Evolutionary conservation across 2,329 filamentous ascomycete genomes (phyloP).

Genomic region (Alternaria sp.): DNA sequence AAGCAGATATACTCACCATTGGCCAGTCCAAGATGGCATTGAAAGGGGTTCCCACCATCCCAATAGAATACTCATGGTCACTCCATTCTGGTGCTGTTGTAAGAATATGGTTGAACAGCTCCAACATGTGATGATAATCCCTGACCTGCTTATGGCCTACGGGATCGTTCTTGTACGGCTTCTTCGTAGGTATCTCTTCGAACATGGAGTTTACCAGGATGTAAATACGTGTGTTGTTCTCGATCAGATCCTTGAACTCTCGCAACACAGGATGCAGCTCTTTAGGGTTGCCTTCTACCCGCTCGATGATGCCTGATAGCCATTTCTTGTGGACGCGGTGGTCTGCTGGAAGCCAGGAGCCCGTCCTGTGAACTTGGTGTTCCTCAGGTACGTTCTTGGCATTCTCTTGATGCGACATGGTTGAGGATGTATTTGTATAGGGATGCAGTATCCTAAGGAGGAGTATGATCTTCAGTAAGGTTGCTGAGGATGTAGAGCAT

Average conservation of each 20-base stretch:
- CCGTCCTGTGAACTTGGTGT: constrained; percentile 29
- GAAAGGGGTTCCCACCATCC: constrained; percentile 65
- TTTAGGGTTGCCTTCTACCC: constrained; percentile 62
- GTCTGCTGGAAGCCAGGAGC: constrained; percentile 69
- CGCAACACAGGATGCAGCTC: constrained; percentile 67
- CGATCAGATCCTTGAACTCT: constrained; percentile 74
- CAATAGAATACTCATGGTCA: constrained; percentile 46
- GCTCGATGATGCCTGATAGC: constrained; percentile 65
- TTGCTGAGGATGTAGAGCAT: not conserved
- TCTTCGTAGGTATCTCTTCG: constrained; percentile 68
- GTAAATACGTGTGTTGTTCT: constrained; percentile 69
- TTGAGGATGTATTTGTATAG: not conserved
- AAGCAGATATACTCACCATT: constrained; percentile 54
- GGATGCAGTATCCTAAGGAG: not conserved
- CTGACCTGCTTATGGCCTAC: constrained; percentile 70
- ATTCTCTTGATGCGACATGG: constrained; percentile 23
- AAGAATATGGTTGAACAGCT: constrained; percentile 68
- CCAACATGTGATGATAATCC: constrained; percentile 72
- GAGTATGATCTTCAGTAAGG: not conserved
- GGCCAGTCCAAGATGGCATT: constrained; percentile 68
- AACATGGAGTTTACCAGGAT: constrained; percentile 76
- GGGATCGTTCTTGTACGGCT: constrained; percentile 69
- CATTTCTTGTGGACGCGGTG: constrained; percentile 69
- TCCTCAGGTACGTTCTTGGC: constrained; percentile 26
- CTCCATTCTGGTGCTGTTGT: constrained; percentile 54